Evolutionary conservation across 1,284 basidiomycete genomes (phyloP).

Genomic region (Anthracocystis walkeri): DNA sequence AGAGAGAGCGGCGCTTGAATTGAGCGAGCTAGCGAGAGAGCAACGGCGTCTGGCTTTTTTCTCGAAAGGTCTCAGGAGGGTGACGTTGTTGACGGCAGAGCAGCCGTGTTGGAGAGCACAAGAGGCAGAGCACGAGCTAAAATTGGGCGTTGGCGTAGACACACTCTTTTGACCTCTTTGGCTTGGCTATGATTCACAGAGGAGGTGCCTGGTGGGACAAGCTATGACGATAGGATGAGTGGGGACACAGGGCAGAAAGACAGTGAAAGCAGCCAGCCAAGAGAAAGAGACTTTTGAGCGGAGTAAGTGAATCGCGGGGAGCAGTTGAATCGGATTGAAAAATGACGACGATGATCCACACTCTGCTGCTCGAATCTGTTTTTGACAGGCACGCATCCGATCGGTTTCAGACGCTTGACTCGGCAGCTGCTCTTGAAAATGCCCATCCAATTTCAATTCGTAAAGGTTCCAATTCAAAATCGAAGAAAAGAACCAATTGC

Average conservation of each 20-base stretch:
- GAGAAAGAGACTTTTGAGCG: too few relatives aligned
- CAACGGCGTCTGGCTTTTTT: slow-evolving; percentile 1
- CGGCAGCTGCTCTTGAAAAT: background rate
- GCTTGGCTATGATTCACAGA: slow-evolving; percentile 16
- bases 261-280: too few relatives aligned
- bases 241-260: too few relatives aligned
- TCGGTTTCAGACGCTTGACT: background rate
- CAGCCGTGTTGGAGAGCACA: slow-evolving; percentile 1
- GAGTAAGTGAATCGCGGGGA: too few relatives aligned
- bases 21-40: slow-evolving; percentile 6
- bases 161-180: background rate
- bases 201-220: background rate
- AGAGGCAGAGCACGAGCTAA: background rate
- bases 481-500: background rate
- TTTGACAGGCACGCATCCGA: slow-evolving; percentile 11
- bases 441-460: background rate
- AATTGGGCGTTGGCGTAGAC: background rate
- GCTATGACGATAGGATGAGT: background rate
- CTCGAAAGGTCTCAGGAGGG: background rate
- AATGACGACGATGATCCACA: slow-evolving; percentile 3
- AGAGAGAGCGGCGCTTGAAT: slow-evolving; percentile 18
- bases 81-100: slow-evolving; percentile 10
- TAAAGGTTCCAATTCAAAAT: background rate
- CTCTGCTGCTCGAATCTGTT: too few relatives aligned
- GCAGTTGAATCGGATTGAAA: too few relatives aligned